A percentile compares a stretch with the other conserved stretches of the same genome.
phyloP scores from a whole-genome alignment of 148 eudicot genomes.

The Suaeda aralocaspica region DNA sequence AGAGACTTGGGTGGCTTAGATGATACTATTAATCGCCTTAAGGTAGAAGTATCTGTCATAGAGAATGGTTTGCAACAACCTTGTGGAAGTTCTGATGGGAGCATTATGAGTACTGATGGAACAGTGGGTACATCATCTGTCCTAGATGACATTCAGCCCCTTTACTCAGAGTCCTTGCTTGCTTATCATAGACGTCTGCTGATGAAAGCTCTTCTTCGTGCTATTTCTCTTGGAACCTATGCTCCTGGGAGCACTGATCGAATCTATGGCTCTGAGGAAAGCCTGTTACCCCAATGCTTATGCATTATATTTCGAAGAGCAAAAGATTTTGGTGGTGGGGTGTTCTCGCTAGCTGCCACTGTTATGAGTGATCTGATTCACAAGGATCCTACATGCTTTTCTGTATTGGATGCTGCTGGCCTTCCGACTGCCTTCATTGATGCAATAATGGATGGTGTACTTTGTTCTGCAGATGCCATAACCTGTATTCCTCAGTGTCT shows the following conservation, averaged over 20 bases:
- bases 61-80: conserved; percentile 57
- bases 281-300: conserved; percentile 83
- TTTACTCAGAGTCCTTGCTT: conserved; percentile 81
- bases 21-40: conserved; percentile 84
- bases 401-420: conserved; percentile 82
- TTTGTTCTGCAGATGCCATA: conserved; percentile 92
- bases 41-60: conserved; percentile 68
- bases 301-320: conserved; percentile 78
- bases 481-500: conserved; percentile 96
- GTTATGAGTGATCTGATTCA: conserved; percentile 95
- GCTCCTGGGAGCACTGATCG: conserved; percentile 86
- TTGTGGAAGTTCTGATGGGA: conserved; percentile 40
- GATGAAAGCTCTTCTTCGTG: conserved; percentile 91
- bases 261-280: conserved; percentile 86
- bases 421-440: conserved; percentile 84
- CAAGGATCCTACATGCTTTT: conserved; percentile 91
- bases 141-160: conserved; percentile 61
- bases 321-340: conserved; percentile 98
- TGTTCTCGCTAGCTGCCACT: conserved; percentile 89
- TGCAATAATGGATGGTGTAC: conserved; percentile 87
- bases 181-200: conserved; percentile 75
- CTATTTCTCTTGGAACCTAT: conserved; percentile 92
- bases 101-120: conserved; percentile 27
- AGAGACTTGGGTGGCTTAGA: conserved; percentile 97
- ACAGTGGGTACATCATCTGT: conserved; percentile 36